Base-by-base conservation (phyloP, 2,329 filamentous ascomycete species). In the Fusarium heterosporum region DNA sequence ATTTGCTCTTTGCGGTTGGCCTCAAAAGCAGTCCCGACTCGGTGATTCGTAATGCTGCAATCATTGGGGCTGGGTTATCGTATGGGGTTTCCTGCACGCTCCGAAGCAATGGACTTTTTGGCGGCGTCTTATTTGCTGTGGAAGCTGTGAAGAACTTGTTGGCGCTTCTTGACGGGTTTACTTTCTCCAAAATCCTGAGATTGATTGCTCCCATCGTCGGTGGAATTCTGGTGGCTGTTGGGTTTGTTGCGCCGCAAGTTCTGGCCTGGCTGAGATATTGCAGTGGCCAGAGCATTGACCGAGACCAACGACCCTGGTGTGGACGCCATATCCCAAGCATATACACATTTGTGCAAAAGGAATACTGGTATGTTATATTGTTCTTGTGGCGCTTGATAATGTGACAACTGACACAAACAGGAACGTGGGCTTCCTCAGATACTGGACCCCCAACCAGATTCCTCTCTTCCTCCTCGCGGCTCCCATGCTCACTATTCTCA, bases 401-500 rank as follows among this genome's bases (percentile, higher is more conserved):
- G 9, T 2, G 25, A 8, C 22, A 19, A 63, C 69, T 75, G 70
- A 75, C 40, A 47, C 16, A 36, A 22, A 7, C 63, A 97, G 94
- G 96, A 89, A 95, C 72, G 89, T 91, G 51, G 96, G 96, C 1
- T 90, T 97, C 69, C 85, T 98, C 50, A 86, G 86, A 60, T 99
- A 99, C 81, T 99, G 96, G 96, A 97, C 89, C 0, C 66, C 90
- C 1, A 88, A 90, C 8, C 97, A 99, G 74, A 75, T 96, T 11
- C 96, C 96, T 0, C 84, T 99, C 3, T 99, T 99, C 78, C 72
- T 94, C 22, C 85, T 99, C 12, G 94, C 94, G 2, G 78, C 86
- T 0, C 96, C 96, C 2, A 90, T 95, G 83, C 81, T 97, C 49
- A 80, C 81, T 34, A 76, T 97, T 10, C 79, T 80, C 8, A 75